A percentile compares a stretch with the other conserved stretches of the same genome.
These are phyloP conservation scores for Penicillium italicum DNA, from an alignment of 2,329 filamentous ascomycete species.

Conservation along the genomic window DNA sequence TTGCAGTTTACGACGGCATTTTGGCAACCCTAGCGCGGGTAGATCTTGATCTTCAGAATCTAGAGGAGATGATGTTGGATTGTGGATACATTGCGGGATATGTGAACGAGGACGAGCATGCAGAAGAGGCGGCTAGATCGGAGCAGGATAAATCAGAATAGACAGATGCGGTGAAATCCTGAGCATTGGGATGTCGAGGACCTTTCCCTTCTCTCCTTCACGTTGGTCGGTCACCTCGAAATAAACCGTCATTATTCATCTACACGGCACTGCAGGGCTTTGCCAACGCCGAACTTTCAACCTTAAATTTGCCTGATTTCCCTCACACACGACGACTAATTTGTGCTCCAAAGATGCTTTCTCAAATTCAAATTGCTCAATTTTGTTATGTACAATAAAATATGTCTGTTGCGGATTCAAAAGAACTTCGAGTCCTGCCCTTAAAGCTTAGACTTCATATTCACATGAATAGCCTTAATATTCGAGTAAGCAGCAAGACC, in stretches of 20 bases:
- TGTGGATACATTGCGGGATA: not conserved
- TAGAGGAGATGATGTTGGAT: not conserved
- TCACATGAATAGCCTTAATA: conserved; percentile 33
- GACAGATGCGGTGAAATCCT: not conserved
- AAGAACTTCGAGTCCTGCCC: not conserved
- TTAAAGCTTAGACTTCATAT: conserved; percentile 33
- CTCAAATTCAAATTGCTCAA: not conserved
- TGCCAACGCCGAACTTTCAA: not conserved
- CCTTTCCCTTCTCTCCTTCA: not conserved
- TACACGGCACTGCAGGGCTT: not conserved
- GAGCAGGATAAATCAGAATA: not conserved
- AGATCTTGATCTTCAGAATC: not conserved
- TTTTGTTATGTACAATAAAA: conserved; percentile 1
- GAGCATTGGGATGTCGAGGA: not conserved
- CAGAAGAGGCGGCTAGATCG: not conserved
- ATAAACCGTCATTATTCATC: not conserved
- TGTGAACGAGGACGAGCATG: not conserved
- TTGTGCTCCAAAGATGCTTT: too few relatives aligned
- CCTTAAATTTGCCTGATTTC: not conserved
- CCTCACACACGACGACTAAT: not conserved
- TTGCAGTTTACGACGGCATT: not conserved
- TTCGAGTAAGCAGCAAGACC: conserved; percentile 50
- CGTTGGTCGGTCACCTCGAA: not conserved
- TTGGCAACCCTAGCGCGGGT: not conserved
- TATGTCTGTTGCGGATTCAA: not conserved